phyloP scores from a whole-genome alignment of 257 asterid genomes.

The Cinchona pubescens region DNA sequence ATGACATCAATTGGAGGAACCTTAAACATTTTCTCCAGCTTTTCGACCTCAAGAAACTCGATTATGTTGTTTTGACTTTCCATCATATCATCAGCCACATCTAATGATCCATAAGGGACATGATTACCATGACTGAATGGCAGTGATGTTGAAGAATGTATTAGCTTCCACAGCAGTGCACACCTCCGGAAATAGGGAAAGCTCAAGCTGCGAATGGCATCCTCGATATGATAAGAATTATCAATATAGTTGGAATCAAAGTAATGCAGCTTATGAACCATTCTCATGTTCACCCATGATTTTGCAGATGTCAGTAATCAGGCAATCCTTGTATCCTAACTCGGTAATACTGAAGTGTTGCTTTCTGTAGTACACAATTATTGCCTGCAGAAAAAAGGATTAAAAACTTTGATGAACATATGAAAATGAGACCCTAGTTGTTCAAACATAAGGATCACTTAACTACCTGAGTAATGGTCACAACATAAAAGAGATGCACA shows the following conservation, averaged over 20 bases:
- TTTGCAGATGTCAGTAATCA: slow-evolving; percentile 60
- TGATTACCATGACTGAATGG: slow-evolving; percentile 58
- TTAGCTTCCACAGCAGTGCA: slow-evolving; percentile 81
- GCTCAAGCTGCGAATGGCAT: slow-evolving; percentile 65
- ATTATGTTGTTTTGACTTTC: slow-evolving; percentile 33
- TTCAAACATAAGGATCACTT: slow-evolving; percentile 10
- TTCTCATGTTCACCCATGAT: slow-evolving; percentile 46
- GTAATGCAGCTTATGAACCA: slow-evolving; percentile 46
- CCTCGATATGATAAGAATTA: slow-evolving; percentile 46
- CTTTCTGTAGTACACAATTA: slow-evolving; percentile 42
- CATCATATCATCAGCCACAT: slow-evolving; percentile 31
- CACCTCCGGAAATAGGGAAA: slow-evolving; percentile 93
- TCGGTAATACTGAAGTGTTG: slow-evolving; percentile 31
- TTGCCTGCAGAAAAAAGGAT: slow-evolving; percentile 49
- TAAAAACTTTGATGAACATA: background rate
- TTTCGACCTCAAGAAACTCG: slow-evolving; percentile 63
- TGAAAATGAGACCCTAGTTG: background rate
- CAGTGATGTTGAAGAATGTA: slow-evolving; percentile 47
- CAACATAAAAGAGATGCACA: slow-evolving; percentile 69
- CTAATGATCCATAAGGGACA: slow-evolving; percentile 38
- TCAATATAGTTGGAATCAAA: slow-evolving; percentile 51
- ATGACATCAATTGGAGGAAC: slow-evolving; percentile 67
- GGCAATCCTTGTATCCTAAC: slow-evolving; percentile 42
- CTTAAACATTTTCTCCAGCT: slow-evolving; percentile 68
- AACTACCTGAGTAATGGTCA: slow-evolving; percentile 31